Percentiles rank a stretch among this genome's conserved stretches.
Conservation (phyloP, 768 basidiomycete species). For the Boletus barrowsii region DNA sequence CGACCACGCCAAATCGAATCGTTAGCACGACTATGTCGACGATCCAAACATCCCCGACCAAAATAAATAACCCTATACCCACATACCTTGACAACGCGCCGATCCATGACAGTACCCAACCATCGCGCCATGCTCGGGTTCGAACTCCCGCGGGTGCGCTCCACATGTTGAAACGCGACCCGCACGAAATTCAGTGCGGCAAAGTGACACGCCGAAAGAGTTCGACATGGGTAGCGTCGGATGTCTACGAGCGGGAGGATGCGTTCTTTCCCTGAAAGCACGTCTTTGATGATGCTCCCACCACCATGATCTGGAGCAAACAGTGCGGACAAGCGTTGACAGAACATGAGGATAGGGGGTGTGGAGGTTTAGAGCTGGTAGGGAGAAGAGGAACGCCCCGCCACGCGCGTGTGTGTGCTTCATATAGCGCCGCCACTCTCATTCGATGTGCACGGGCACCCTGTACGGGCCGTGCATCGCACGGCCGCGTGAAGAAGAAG, state of each 20-base stretch:
- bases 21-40: background rate
- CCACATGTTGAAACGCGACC: slow-evolving; percentile 35
- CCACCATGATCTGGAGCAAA: slow-evolving; percentile 7
- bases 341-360: slow-evolving; percentile 5
- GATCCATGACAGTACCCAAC: slow-evolving; percentile 12
- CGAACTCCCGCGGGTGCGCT: slow-evolving; percentile 1
- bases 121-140: slow-evolving; percentile 5
- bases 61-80: too few species aligned
- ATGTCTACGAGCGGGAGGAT: slow-evolving; percentile 45
- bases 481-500: slow-evolving; percentile 11
- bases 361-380: background rate
- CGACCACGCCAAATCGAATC: background rate
- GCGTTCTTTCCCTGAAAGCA: slow-evolving; percentile 34
- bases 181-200: slow-evolving; percentile 63
- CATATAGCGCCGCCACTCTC: slow-evolving; percentile 15
- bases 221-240: slow-evolving; percentile 43
- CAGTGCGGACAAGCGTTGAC: slow-evolving; percentile 12
- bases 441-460: slow-evolving; percentile 5
- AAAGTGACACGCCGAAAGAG: slow-evolving; percentile 52
- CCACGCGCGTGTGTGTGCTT: background rate
- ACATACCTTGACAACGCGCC: slow-evolving; percentile 21
- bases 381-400: background rate
- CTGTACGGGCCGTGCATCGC: background rate
- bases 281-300: slow-evolving; percentile 14
- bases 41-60: background rate